phyloP scores from a whole-genome alignment of 2,329 filamentous ascomycete genomes.

The Penicillium capsulatum region DNA sequence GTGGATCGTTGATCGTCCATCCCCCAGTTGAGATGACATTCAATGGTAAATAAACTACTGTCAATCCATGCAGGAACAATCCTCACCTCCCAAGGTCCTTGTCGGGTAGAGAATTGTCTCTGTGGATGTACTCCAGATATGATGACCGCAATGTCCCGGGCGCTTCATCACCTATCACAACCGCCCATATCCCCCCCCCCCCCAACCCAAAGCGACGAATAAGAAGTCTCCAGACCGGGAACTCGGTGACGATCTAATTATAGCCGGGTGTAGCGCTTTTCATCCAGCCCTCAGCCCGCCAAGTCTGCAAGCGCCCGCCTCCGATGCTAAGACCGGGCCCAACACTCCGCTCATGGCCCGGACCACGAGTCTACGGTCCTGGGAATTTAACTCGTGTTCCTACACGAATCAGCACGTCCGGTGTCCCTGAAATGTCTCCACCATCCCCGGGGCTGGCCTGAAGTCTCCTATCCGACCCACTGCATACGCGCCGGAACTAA shows the following conservation, averaged over 20 bases:
- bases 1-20: no score
- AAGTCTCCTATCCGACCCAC: constrained; percentile 3
- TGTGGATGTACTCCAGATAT: not conserved
- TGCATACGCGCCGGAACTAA: constrained; percentile 9
- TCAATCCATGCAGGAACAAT: constrained; percentile 1
- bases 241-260: not conserved
- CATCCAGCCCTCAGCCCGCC: constrained; percentile 8
- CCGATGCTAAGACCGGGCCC: constrained; percentile 7
- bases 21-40: not conserved
- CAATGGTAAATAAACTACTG: not conserved
- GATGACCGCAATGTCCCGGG: constrained; percentile 11
- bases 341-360: no score
- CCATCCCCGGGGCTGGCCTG: not conserved
- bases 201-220: constrained; percentile 5
- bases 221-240: not conserved
- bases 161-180: constrained; percentile 22
- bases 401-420: constrained; percentile 14
- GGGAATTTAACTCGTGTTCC: no score
- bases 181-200: constrained; percentile 1
- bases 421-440: not conserved
- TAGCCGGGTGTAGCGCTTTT: not conserved
- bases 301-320: constrained; percentile 20
- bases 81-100: no score
- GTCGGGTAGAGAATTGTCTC: not conserved
- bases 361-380: no score